Evolutionary conservation across 169 alveolate genomes (phyloP).

Genomic region (Plasmodium knowlesi): DNA sequence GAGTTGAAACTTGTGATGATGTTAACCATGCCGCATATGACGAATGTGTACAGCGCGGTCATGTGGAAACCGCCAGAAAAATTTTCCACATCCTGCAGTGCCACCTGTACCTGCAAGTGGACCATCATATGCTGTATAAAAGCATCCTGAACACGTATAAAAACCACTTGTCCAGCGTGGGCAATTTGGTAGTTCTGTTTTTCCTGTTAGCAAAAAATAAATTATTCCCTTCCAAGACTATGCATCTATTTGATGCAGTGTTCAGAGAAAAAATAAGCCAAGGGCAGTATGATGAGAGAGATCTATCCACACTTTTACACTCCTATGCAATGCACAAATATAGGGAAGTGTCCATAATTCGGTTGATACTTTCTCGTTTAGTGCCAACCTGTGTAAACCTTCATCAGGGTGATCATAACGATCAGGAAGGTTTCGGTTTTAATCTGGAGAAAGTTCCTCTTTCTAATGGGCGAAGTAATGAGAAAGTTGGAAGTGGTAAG

Average conservation of each 20-base stretch:
- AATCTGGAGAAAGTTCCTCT: background rate
- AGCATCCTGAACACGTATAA: slow-evolving; percentile 20
- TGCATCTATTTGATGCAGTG: slow-evolving; percentile 34
- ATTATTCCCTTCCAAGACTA: slow-evolving; percentile 50
- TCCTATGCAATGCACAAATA: slow-evolving; percentile 56
- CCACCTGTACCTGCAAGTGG: slow-evolving; percentile 31
- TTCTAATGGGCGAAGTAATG: background rate
- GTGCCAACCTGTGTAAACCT: background rate
- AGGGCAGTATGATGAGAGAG: slow-evolving; percentile 1
- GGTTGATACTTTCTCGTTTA: background rate
- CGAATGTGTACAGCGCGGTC: background rate
- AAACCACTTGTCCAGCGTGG: background rate
- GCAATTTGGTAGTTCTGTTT: slow-evolving; percentile 31
- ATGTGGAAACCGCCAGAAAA: background rate
- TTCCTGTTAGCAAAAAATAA: slow-evolving; percentile 41
- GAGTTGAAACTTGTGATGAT: background rate
- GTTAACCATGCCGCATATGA: background rate
- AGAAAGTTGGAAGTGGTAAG: background rate
- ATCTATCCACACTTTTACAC: slow-evolving; percentile 14
- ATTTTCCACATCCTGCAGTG: slow-evolving; percentile 57
- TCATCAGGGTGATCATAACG: background rate
- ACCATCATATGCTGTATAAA: slow-evolving; percentile 62
- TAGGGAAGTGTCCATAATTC: slow-evolving; percentile 6
- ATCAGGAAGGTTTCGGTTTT: background rate
- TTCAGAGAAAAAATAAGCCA: slow-evolving; percentile 14